Evolutionary conservation across 2,329 filamentous ascomycete species (phyloP).

Genomic region (Fusarium denticulatum): DNA sequence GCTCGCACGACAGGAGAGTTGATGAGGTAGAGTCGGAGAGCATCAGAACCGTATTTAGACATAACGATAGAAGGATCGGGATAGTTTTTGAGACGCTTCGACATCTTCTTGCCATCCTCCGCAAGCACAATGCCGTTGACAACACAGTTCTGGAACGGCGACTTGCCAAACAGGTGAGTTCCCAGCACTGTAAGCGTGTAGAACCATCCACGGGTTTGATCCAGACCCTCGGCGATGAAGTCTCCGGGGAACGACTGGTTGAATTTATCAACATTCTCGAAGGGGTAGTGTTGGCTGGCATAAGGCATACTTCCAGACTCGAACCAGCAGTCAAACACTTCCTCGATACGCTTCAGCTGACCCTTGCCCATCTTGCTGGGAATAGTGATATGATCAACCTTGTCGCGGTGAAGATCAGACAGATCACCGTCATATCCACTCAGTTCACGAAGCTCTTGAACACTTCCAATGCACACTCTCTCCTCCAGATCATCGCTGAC

Average conservation of each 20-base stretch:
- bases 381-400: constrained; percentile 93
- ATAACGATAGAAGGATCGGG: constrained; percentile 87
- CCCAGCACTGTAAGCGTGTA: constrained; percentile 91
- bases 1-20: constrained; percentile 95
- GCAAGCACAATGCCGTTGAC: constrained; percentile 95
- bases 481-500: constrained; percentile 90
- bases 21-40: constrained; percentile 93
- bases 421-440: constrained; percentile 88
- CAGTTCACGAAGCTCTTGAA: constrained; percentile 83
- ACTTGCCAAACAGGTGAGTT: constrained; percentile 83
- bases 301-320: constrained; percentile 98
- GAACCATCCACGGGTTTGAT: constrained; percentile 97
- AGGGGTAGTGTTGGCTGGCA: constrained; percentile 89
- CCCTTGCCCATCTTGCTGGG: constrained; percentile 90
- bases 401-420: constrained; percentile 88
- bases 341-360: constrained; percentile 79
- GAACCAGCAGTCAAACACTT: constrained; percentile 98
- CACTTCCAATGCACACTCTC: constrained; percentile 84
- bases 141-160: constrained; percentile 95
- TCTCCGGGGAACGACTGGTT: constrained; percentile 86
- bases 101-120: constrained; percentile 99
- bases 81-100: constrained; percentile 95
- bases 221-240: constrained; percentile 92
- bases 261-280: constrained; percentile 86
- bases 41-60: constrained; percentile 89